Conservation (phyloP, 2,329 filamentous ascomycete genomes). For the Aspergillus tamarii region DNA sequence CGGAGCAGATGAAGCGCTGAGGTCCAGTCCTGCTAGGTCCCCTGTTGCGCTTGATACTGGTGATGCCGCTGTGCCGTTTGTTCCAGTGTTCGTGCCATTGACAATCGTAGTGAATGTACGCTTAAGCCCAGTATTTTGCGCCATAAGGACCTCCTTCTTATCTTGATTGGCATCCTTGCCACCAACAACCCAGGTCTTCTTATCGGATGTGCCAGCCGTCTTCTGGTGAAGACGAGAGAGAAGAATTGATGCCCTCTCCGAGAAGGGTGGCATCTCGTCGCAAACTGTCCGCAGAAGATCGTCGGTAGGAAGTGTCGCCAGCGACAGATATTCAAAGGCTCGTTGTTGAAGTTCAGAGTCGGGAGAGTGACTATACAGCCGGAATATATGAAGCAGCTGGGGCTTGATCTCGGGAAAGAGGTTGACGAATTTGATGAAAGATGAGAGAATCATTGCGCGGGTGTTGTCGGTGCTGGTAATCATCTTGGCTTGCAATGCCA, state of each 20-base stretch:
- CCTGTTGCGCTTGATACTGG: slow-evolving; percentile 53
- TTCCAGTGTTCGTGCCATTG: slow-evolving; percentile 41
- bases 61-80: slow-evolving; percentile 39
- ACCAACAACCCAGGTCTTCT: slow-evolving; percentile 96
- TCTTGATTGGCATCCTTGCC: slow-evolving; percentile 92
- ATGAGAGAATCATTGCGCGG: slow-evolving; percentile 89
- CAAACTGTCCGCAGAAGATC: slow-evolving; percentile 91
- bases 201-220: slow-evolving; percentile 88
- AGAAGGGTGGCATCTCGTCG: slow-evolving; percentile 98
- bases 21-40: slow-evolving; percentile 81
- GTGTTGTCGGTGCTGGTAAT: slow-evolving; percentile 86
- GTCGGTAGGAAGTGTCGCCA: slow-evolving; percentile 84
- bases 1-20: slow-evolving; percentile 63
- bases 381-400: slow-evolving; percentile 87
- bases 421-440: slow-evolving; percentile 97
- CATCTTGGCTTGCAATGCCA: slow-evolving; percentile 89
- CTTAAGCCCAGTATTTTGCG: slow-evolving; percentile 80
- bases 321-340: slow-evolving; percentile 89
- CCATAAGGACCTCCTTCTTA: slow-evolving; percentile 75
- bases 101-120: slow-evolving; percentile 73
- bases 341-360: slow-evolving; percentile 95
- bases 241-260: slow-evolving; percentile 87
- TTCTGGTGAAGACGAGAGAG: slow-evolving; percentile 93
- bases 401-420: slow-evolving; percentile 98
- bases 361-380: slow-evolving; percentile 88